Evolutionary conservation across 2,329 filamentous ascomycete genomes (phyloP).

Genomic region (Paracorniculantispora psalliotae): DNA sequence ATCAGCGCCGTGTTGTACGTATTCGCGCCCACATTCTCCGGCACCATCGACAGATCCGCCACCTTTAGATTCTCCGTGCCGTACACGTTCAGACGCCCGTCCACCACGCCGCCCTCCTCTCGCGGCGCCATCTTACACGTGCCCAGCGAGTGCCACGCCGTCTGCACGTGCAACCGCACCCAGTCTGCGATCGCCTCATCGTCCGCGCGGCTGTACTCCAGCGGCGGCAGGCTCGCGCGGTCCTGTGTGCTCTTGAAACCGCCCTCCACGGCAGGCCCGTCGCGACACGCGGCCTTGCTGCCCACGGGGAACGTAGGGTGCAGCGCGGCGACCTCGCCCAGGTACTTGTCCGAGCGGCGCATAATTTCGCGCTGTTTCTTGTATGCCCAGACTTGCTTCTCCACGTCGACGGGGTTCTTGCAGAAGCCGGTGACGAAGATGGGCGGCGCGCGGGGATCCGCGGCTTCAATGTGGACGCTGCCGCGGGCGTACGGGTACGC

Average conservation of each 20-base stretch:
- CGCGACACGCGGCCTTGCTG: conserved; percentile 38
- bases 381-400: conserved; percentile 58
- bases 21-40: conserved; percentile 39
- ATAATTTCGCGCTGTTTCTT: conserved; percentile 57
- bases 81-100: conserved; percentile 36
- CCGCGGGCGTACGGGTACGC: conserved; percentile 58
- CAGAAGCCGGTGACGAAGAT: conserved; percentile 51
- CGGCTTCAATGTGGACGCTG: conserved; percentile 47
- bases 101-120: conserved; percentile 36
- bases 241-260: conserved; percentile 32
- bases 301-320: conserved; percentile 39
- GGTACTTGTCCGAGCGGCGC: conserved; percentile 48
- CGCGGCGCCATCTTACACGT: conserved; percentile 38
- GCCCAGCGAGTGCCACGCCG: conserved; percentile 38
- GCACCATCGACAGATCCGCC: conserved; percentile 25
- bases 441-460: conserved; percentile 27
- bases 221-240: conserved; percentile 28
- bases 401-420: conserved; percentile 42
- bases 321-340: conserved; percentile 36
- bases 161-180: conserved; percentile 31
- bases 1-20: conserved; percentile 43
- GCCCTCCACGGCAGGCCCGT: conserved; percentile 35
- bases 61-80: conserved; percentile 33
- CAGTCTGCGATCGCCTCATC: conserved; percentile 40
- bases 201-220: conserved; percentile 44